Evolutionary conservation across 345 rosid species (phyloP), one percentile per base, ranked within the genome.

Genomic region (Adansonia digitata): DNA sequence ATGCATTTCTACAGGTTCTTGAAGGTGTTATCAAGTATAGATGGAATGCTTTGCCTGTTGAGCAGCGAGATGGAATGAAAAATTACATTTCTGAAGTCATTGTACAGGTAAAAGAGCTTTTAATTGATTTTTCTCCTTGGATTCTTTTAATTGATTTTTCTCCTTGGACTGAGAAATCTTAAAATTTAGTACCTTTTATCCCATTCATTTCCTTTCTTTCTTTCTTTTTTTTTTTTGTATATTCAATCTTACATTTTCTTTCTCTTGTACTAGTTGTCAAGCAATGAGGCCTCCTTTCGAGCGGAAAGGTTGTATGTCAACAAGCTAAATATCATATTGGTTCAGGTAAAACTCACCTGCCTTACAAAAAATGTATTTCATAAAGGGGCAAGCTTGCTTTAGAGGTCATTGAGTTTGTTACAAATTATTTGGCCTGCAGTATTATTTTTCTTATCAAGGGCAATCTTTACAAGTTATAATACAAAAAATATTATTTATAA

Each of bases 11-110:
- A 24, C 86, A 96, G 99, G 98, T 96, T 64, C 89, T 96, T 64
- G 99, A 96, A 86, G 93, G 98, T 72, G 99, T 96, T 61, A 93
- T 96, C 34, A 96, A 96, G 87, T 96, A 96, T 74, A 87, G 98
- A 81, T 96, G 99, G 99, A 96, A 96, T 81, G 98, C 97, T 5
- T 86, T 96, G 81, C 99, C 99, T 13, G 94, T 81, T 75, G 94
- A 90, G 77, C 99, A 96, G 74, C 87, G 99, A 66, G 99, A 96
- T 86, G 98, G 99, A 64, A 95, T 96, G 98, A 96, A 90, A 88
- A 96, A 96, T 77, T 93, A 96, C 80, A 96, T 96, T 78, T 96
- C 99, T 45, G 99, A 96, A 86, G 94, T 96, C 77, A 96, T 96
- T 74, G 99, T 93, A 42, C 98, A 90, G 97, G 99, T 96, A 85